A percentile compares a stretch with the other conserved stretches of the same genome.
phyloP scores from a whole-genome alignment of 2,329 filamentous ascomycete species.

The Cryphonectria naterciae region DNA sequence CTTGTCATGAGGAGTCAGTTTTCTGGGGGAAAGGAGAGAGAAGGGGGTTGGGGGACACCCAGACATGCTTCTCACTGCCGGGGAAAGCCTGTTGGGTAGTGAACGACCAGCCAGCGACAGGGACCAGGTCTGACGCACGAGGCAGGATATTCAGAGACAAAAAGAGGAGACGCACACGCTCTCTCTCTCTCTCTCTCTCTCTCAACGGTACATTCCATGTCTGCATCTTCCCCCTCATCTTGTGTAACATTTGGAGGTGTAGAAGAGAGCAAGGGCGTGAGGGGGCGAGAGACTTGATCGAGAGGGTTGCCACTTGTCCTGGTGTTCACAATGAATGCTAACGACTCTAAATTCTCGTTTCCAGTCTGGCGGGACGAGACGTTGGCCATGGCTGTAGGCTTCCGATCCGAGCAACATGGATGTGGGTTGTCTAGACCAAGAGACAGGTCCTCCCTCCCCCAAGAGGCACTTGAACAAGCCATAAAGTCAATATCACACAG shows the following conservation, averaged over 20 bases:
- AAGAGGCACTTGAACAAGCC: not conserved
- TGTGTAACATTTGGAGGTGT: slow-evolving; percentile 20
- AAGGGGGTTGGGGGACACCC: not conserved
- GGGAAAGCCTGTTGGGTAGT: slow-evolving; percentile 3
- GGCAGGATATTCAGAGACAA: slow-evolving; percentile 17
- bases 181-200: not conserved
- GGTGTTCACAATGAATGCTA: not conserved
- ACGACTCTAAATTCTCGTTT: slow-evolving; percentile 17
- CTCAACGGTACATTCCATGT: slow-evolving; percentile 18
- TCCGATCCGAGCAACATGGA: not conserved
- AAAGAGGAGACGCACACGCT: slow-evolving; percentile 12
- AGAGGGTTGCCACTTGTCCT: not conserved
- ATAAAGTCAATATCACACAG: slow-evolving; percentile 21
- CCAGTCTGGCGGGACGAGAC: slow-evolving; percentile 21
- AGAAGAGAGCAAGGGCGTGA: not conserved
- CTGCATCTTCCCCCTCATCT: slow-evolving; percentile 23
- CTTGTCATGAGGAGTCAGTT: not conserved
- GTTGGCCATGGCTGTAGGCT: not conserved
- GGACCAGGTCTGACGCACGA: slow-evolving; percentile 14
- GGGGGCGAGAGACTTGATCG: not conserved
- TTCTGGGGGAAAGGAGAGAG: no score
- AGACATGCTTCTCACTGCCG: not conserved
- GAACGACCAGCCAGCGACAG: slow-evolving; percentile 17
- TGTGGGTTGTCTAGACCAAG: not conserved
- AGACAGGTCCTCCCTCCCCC: not conserved